These are phyloP conservation scores for Setaria viridis DNA, from an alignment of 202 grass and related monocot genomes.

Conservation along the genomic window DNA sequence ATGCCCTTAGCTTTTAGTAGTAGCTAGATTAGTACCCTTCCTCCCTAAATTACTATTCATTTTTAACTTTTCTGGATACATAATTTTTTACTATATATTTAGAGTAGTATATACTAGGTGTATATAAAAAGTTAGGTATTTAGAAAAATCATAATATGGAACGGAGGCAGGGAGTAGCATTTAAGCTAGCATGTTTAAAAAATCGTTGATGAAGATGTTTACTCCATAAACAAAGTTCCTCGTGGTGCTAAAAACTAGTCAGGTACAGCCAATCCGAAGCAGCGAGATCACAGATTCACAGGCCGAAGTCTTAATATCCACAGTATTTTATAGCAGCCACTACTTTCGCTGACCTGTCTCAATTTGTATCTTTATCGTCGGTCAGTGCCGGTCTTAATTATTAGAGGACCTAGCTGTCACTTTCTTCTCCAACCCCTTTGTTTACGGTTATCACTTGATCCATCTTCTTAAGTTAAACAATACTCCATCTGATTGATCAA, in stretches of 20 bases:
- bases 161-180: too few relatives aligned
- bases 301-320: conserved; percentile 13
- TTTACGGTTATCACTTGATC: background rate
- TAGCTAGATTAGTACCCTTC: too few relatives aligned
- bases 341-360: conserved; percentile 35
- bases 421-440: background rate
- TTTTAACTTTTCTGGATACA: too few relatives aligned
- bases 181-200: background rate
- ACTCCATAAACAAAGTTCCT: background rate
- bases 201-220: background rate
- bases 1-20: too few relatives aligned
- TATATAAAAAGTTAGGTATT: too few relatives aligned
- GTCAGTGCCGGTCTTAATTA: conserved; percentile 36
- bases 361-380: conserved; percentile 18
- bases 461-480: background rate
- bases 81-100: too few relatives aligned
- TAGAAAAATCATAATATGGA: too few relatives aligned
- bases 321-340: conserved; percentile 41
- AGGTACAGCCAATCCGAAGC: background rate
- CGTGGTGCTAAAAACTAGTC: background rate
- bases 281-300: background rate
- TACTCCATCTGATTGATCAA: too few relatives aligned
- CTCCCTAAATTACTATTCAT: too few relatives aligned
- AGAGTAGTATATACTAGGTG: too few relatives aligned
- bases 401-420: conserved; percentile 14